Percentiles rank a stretch among this genome's conserved stretches.
Evolutionary conservation across 2,329 filamentous ascomycete species (phyloP).

Genomic region (Chaetomium olivaceum): DNA sequence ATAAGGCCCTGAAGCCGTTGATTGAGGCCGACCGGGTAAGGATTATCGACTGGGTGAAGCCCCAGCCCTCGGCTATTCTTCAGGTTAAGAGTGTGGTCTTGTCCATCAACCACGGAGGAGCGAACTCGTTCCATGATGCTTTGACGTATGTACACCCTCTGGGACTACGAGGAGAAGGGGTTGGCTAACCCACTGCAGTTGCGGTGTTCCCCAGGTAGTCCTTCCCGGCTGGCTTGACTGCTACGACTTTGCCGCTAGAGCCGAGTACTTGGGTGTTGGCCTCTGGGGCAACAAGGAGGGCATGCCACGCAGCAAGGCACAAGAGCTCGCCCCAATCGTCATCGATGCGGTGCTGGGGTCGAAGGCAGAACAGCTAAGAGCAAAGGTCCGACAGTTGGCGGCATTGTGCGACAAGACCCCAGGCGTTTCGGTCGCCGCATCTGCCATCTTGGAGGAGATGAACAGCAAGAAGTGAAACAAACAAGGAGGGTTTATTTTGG

Average conservation of each 20-base stretch:
- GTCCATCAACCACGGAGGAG: slow-evolving; percentile 50
- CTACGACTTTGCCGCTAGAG: slow-evolving; percentile 49
- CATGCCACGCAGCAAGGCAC: slow-evolving; percentile 25
- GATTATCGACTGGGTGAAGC: slow-evolving; percentile 44
- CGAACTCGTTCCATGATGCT: slow-evolving; percentile 46
- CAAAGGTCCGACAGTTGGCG: slow-evolving; percentile 20
- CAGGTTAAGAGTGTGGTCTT: slow-evolving; percentile 42
- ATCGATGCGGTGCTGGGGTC: slow-evolving; percentile 23
- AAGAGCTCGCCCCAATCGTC: slow-evolving; percentile 27
- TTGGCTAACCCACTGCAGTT: slow-evolving; percentile 34
- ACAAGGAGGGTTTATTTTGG: not conserved
- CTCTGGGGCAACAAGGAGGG: slow-evolving; percentile 32
- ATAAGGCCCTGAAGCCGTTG: slow-evolving; percentile 32
- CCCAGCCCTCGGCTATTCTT: slow-evolving; percentile 43
- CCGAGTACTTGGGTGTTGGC: slow-evolving; percentile 47
- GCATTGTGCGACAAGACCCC: slow-evolving; percentile 11
- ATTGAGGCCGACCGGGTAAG: slow-evolving; percentile 38
- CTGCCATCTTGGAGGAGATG: slow-evolving; percentile 7
- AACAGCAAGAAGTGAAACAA: not conserved
- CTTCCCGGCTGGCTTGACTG: slow-evolving; percentile 49
- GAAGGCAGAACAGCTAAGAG: slow-evolving; percentile 14
- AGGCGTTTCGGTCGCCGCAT: slow-evolving; percentile 14
- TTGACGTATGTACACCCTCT: slow-evolving; percentile 36
- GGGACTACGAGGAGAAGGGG: not conserved
- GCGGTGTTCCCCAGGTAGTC: slow-evolving; percentile 48